Evolutionary conservation across 164 flowering plant genomes (phyloP).

Genomic region (Saururus chinensis): DNA sequence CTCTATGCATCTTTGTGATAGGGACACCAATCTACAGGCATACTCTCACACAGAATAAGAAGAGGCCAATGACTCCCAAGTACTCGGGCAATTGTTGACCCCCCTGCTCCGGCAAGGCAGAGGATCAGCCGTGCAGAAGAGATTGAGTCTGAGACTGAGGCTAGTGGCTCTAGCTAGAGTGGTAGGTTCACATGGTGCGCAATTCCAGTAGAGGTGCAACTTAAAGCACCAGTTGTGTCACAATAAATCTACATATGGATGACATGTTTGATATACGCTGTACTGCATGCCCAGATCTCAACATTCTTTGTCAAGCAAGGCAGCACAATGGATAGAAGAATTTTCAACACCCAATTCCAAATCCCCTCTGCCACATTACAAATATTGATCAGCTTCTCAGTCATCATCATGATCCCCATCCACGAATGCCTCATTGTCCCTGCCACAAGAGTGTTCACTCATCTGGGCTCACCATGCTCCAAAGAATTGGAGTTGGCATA

Average conservation of each 20-base stretch:
- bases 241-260: constrained; percentile 4
- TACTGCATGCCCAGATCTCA: constrained; percentile 1
- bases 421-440: constrained; percentile 20
- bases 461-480: constrained; percentile 19
- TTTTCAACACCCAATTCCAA: not conserved
- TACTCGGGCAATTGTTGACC: constrained; percentile 1
- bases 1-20: not conserved
- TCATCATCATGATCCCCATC: constrained; percentile 13
- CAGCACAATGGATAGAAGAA: constrained; percentile 9
- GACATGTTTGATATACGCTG: constrained; percentile 6
- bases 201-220: not conserved
- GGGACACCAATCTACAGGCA: constrained; percentile 3
- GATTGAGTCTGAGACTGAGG: no score
- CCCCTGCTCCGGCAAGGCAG: not conserved
- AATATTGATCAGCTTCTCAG: constrained; percentile 7
- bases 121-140: not conserved
- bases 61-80: not conserved
- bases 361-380: constrained; percentile 11
- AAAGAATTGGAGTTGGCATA: constrained; percentile 15
- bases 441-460: constrained; percentile 5
- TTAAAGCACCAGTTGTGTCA: not conserved
- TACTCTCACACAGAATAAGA: not conserved
- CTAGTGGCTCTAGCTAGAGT: no score
- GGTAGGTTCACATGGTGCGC: not conserved
- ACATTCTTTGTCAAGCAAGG: constrained; percentile 15